Evolutionary conservation across 371 early-diverging fungal genomes (phyloP).

Genomic region (Mortierella sp.): DNA sequence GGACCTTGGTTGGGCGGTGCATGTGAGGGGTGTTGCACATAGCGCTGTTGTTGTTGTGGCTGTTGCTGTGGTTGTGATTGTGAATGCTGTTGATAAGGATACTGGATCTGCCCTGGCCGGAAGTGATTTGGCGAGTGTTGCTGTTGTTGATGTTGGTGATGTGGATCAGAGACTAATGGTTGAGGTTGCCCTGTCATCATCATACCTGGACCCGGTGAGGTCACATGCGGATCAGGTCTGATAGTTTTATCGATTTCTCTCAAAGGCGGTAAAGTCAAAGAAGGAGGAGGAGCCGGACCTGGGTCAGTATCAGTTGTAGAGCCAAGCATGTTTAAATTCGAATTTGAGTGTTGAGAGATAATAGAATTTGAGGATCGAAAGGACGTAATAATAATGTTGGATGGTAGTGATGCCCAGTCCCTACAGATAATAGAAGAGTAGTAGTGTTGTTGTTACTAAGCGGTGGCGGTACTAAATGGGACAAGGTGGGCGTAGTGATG

Average conservation of each 20-base stretch:
- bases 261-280: constrained; percentile 45
- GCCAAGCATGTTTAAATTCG: constrained; percentile 31
- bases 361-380: not conserved
- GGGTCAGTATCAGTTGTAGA: constrained; percentile 26
- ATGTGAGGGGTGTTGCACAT: constrained; percentile 11
- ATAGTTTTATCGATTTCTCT: constrained; percentile 41
- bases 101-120: constrained; percentile 1
- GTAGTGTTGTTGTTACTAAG: too few relatives aligned
- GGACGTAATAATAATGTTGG: not conserved
- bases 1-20: constrained; percentile 15
- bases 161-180: constrained; percentile 22
- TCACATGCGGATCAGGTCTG: constrained; percentile 24
- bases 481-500: constrained; percentile 11
- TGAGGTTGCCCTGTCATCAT: constrained; percentile 6
- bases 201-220: constrained; percentile 8
- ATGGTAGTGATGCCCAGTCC: too few relatives aligned
- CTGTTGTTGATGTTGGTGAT: constrained; percentile 13
- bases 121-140: not conserved
- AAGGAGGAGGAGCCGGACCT: constrained; percentile 47
- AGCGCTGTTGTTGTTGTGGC: constrained; percentile 5
- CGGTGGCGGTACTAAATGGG: not conserved
- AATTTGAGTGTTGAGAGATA: constrained; percentile 3
- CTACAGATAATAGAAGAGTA: too few relatives aligned
- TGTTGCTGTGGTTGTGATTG: constrained; percentile 12
- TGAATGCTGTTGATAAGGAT: not conserved